Evolutionary conservation across 176 grass and related monocot species (phyloP).

Genomic region (Hordeum marinum): DNA sequence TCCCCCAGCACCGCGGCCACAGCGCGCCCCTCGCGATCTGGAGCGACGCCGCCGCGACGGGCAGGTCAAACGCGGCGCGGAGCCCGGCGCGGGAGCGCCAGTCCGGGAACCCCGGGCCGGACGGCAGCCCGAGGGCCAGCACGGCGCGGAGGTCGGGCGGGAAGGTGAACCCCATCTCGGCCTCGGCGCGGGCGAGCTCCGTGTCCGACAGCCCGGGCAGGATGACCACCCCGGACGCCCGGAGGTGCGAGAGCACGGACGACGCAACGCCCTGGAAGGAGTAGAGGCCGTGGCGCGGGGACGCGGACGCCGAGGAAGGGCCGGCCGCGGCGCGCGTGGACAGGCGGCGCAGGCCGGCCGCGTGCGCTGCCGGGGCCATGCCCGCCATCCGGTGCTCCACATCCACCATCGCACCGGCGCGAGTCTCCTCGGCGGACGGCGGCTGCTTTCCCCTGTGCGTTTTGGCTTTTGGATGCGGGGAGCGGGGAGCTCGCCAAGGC

Average conservation of each 20-base stretch:
- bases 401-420: slow-evolving; percentile 53
- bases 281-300: slow-evolving; percentile 56
- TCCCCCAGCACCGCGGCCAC: slow-evolving; percentile 78
- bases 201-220: slow-evolving; percentile 57
- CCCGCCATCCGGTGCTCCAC: slow-evolving; percentile 63
- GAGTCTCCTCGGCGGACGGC: not conserved
- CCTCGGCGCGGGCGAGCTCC: slow-evolving; percentile 67
- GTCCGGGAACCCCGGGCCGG: slow-evolving; percentile 68
- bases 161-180: slow-evolving; percentile 75
- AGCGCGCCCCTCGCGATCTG: slow-evolving; percentile 57
- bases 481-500: not conserved
- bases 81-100: slow-evolving; percentile 47
- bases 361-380: slow-evolving; percentile 47
- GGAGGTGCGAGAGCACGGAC: slow-evolving; percentile 56
- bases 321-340: slow-evolving; percentile 70
- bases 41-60: slow-evolving; percentile 48
- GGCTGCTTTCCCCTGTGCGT: not conserved
- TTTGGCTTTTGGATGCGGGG: not conserved
- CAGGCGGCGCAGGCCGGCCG: slow-evolving; percentile 72
- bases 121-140: slow-evolving; percentile 54
- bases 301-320: slow-evolving; percentile 30
- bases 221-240: slow-evolving; percentile 38
- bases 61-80: slow-evolving; percentile 52
- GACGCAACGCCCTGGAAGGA: slow-evolving; percentile 60
- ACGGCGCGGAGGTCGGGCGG: slow-evolving; percentile 94